Evolutionary conservation across 148 eudicot species (phyloP), one percentile per base, ranked within the genome.

Genomic region (Linanthus parryae): DNA sequence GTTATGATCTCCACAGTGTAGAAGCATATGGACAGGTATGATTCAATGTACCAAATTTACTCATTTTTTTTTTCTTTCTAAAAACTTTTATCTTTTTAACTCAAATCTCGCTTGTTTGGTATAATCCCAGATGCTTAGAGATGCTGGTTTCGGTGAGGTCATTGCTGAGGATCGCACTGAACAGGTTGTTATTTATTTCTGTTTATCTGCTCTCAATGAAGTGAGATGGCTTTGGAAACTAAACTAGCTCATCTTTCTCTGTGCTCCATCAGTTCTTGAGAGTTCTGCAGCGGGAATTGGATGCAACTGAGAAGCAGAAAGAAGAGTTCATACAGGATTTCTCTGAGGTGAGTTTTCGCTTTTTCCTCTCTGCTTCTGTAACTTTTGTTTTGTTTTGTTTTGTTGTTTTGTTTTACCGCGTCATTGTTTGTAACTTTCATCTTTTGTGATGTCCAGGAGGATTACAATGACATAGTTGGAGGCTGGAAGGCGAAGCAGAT

Each of bases 1-100:
- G 99, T 27, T 94, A 94, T 71, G 99, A 94, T 84, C 88, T 94
- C 28, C 99, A 94, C 45, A 87, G 82, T 49, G 92, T 94, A 2
- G 60, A 82, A 57, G 76, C 91, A n/a, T 94, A 94, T 66, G 96
- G 99, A 37, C 82, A 94, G 91, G 99, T 73, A 77, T 47, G 30
- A n/a, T n/a, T 53, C 8, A 41, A 23, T 8, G 29, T 10, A 38
- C 16, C 9, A 14, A 15, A 38, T 20, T 16, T 15, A 23, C 26
- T 12, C 1, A 23, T 16, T 23, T 20, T 7, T 7, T 28, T 21
- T 13, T 39, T 44, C 33, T 21, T 27, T 54, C 25, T 25, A 34
- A 7, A 13, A 39, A 1, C 19, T 12, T 10, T 45, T 10, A 3
- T 12, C n/a, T 28, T 48, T 33, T 19, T 58, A 15, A 41, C 27